Evolutionary conservation across 2,329 filamentous ascomycete genomes (phyloP), one percentile per base, ranked within the genome.

Genomic region (Cladobotryum mycophilum): DNA sequence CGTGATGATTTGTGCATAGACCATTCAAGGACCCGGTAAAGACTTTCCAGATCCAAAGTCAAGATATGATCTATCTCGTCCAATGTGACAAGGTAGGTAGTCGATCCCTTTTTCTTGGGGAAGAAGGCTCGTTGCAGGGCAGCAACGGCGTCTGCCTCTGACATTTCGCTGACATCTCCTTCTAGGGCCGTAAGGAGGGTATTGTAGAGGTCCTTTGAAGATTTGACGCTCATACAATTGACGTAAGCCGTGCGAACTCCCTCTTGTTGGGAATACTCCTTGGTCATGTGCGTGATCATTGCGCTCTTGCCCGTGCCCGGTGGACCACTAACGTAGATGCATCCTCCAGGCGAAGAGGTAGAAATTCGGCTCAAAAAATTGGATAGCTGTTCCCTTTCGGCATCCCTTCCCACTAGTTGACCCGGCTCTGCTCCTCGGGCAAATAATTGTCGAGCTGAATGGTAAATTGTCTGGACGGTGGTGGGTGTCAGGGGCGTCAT

Each of bases 171-270:
- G 35, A 36, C 67, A 33, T 78, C 75, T 49, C 84, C 76, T 12
- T 78, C 78, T 51, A 85, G 73, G 40, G 92, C 81, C 49, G 88
- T 84, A 12, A 92, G 70, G 15, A 99, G 73, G 17, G 85, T 91
- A 55, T 79, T 78, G 68, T 95, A 95, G 18, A 99, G 77, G 64
- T 96, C 91, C 57, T 83, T 84, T 2, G 90, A 88, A 34, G 84
- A 89, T 63, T 93, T 95, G 69, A 96, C 84, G 69, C 91, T 96
- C 84, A 96, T 96, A 70, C 93, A 99, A 67, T 99, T 99, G 75
- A 99, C 79, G 63, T 91, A 92, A 2, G 84, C 84, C 48, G 85
- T 83, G 60, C 81, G 83, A 48, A 93, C 73, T 4, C 73, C 67
- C 14, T 76, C 71, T 34, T 73, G 71, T 4, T 71, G 64, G 11